Evolutionary conservation across 768 basidiomycete species (phyloP), one percentile per base, ranked within the genome.

Genomic region (Leccinum olivaceopallidum): DNA sequence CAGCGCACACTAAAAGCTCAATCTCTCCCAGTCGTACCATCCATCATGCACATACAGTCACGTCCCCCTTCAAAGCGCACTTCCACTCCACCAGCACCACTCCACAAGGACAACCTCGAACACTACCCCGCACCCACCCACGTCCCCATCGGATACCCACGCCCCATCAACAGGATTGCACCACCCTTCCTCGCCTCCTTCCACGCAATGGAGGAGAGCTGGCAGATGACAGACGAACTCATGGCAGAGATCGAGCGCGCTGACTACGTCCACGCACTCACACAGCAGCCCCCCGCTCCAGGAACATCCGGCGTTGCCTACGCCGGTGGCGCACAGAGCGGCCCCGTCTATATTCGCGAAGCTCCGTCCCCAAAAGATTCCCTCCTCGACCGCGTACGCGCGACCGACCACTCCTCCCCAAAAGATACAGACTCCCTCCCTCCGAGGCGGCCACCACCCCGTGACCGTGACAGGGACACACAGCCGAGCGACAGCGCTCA

Each of bases 201-300:
- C 67, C 81, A 83, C 47, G 72, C 77, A 12, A 67, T 81, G 67
- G 84, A 85, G 39, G 85, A 84, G 47, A 79, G 79, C 44, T 88
- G 84, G 80, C 81, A 87, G 54, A 82, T 90, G 79, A 88, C 88
- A 0, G 83, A 84, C 37, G 85, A 89, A 63, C 78, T 89, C 30
- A 76, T 89, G 73, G 85, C 84, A 34, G 86, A 89, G 63, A 87
- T 89, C 62, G 89, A 90, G 68, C 81, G 84, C 48, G 85, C 85
- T n/a, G 86, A 89, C 71, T 73, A 83, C 62, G 83, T 86, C 58
- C 85, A 85, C 68, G 72, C 80, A 10, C 82, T 84, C 68, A 77
- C 76, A 42, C 80, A 81, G 63, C 75, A 74, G n/a, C 68, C 75
- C 56, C 65, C 77, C 51, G 67, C 74, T 66, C 67, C 70, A 67